Evolutionary conservation across 805 yeast genomes (phyloP).

Genomic region (Candida sakaeoensis): DNA sequence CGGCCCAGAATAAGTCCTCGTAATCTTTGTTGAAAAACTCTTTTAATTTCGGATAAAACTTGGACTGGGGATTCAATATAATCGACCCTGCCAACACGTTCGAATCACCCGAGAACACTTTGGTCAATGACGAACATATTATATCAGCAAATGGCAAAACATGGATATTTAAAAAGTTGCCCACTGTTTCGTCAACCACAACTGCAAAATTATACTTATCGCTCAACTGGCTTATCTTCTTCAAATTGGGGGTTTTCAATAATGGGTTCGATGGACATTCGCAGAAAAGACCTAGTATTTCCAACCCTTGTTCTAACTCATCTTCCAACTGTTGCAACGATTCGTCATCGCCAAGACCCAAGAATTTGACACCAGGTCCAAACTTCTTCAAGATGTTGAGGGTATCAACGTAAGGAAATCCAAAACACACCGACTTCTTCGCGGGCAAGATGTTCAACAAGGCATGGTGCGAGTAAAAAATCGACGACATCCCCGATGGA

Average conservation of each 20-base stretch:
- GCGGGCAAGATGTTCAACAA: conserved; percentile 29
- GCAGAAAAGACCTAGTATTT: conserved; percentile 74
- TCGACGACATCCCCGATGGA: conserved; percentile 92
- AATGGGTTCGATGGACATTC: conserved; percentile 97
- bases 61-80: conserved; percentile 67
- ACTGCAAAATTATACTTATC: conserved; percentile 70
- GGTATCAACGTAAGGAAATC: conserved; percentile 95
- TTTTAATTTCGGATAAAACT: conserved; percentile 48
- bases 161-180: conserved; percentile 82
- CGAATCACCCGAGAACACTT: conserved; percentile 90
- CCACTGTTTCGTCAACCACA: conserved; percentile 92
- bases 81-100: conserved; percentile 94
- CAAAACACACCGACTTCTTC: conserved; percentile 82
- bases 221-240: conserved; percentile 60
- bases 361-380: conserved; percentile 87
- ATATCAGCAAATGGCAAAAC: conserved; percentile 82
- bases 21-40: conserved; percentile 48
- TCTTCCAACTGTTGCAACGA: conserved; percentile 63
- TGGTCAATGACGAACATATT: conserved; percentile 82
- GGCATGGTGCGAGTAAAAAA: conserved; percentile 74
- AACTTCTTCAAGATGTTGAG: conserved; percentile 79
- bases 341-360: conserved; percentile 76
- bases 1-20: conserved; percentile 82
- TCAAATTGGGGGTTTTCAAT: conserved; percentile 76
- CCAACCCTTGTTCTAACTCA: conserved; percentile 45